phyloP scores from a whole-genome alignment of 306 rosid genomes.

The Lithocarpus polystachyus region DNA sequence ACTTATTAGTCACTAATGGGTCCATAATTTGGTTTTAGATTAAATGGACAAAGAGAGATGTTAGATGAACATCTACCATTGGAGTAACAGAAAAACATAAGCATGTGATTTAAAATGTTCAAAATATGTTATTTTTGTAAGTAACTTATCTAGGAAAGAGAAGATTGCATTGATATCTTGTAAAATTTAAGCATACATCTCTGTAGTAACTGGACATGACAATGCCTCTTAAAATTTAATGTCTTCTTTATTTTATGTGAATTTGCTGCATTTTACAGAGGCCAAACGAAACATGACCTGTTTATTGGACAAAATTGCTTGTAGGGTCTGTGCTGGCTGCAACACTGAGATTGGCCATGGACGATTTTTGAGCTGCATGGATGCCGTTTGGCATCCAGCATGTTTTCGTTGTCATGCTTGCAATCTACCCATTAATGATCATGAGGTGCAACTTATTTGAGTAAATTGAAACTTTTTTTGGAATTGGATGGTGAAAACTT shows the following conservation, averaged over 20 bases:
- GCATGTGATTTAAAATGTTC: not conserved
- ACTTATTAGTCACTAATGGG: not conserved
- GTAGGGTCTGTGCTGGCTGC: slow-evolving; percentile 95
- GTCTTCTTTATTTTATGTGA: not conserved
- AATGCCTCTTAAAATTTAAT: not conserved
- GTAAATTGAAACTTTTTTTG: slow-evolving; percentile 8
- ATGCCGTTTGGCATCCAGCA: slow-evolving; percentile 86
- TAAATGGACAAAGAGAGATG: slow-evolving; percentile 2
- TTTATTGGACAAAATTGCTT: slow-evolving; percentile 23
- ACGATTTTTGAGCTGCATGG: slow-evolving; percentile 74
- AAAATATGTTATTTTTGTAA: not conserved
- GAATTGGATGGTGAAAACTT: slow-evolving; percentile 11
- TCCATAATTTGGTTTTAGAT: not conserved
- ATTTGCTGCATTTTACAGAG: not conserved
- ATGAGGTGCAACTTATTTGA: slow-evolving; percentile 54
- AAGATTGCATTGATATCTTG: not conserved
- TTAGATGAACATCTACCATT: not conserved
- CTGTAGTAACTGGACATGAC: not conserved
- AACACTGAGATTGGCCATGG: slow-evolving; percentile 70
- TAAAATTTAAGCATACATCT: not conserved
- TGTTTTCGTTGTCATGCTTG: slow-evolving; percentile 80
- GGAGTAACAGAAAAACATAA: not conserved
- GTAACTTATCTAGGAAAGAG: not conserved
- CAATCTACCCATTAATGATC: slow-evolving; percentile 79
- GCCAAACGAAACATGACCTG: slow-evolving; percentile 11